Evolutionary conservation across 2,329 filamentous ascomycete species (phyloP), one percentile per base, ranked within the genome.

Genomic region (Cordyceps farinosa): DNA sequence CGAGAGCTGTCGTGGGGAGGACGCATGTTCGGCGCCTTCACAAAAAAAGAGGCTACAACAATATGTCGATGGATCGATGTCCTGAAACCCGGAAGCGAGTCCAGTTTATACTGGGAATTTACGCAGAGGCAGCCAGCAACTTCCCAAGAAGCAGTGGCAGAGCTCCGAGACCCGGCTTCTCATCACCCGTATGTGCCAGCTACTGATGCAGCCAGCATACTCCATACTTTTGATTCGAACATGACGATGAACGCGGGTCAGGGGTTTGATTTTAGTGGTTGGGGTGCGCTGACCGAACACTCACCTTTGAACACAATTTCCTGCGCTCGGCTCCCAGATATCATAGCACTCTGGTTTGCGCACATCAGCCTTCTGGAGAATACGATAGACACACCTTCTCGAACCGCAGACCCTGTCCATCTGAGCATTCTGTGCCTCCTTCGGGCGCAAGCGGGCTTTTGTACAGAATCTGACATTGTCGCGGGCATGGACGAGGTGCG

Each of bases 11-110:
- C 64, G 1, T 81, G 79, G 78, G 73, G 75, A 40, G 80, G 79
- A 5, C 76, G 72, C 53, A 82, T 82, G 79, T 82, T 79, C 65
- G 79, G 79, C 1, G 72, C 78, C n/a, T 82, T 82, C 65, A 82
- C 78, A 1, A 67, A 76, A n/a, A 69, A 67, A 5, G 80, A 82
- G 67, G 71, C 45, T 1, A 22, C 38, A n/a, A 29, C 32, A 22
- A 44, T 62, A 1, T 47, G 51, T n/a, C 36, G 22, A 10, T 62
- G 59, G 59, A 55, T 62, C 10, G 48, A 54, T 22, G 29, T n/a
- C 5, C 13, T 62, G 22, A 27, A 10, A 7, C 32, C 40, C 6
- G 30, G 13, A 17, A 36, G 10, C 10, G 42, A 36, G 1, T 5
- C 42, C 1, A 13, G 5, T 11, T n/a, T 47, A 22, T 57, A 57